Conservation (phyloP, 2,329 filamentous ascomycete species). For the Diaporthe aspalathi region DNA sequence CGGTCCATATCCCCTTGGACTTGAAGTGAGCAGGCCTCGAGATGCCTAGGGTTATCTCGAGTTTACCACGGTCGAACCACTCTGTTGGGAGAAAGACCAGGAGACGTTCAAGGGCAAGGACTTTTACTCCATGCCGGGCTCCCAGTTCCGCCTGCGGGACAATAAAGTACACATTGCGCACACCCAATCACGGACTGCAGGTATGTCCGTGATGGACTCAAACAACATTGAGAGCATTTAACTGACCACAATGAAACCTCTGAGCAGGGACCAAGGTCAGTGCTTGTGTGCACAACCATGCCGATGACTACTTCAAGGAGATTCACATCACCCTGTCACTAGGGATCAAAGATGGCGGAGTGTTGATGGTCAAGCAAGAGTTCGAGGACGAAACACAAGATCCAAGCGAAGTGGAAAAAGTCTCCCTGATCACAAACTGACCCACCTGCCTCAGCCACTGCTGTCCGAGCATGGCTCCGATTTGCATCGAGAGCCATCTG, state of each 20-base stretch:
- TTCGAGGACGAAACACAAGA: not conserved
- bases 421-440: not conserved
- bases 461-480: not conserved
- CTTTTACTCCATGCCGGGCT: slow-evolving; percentile 11
- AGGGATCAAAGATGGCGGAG: not conserved
- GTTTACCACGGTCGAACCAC: not conserved
- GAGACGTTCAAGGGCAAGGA: slow-evolving; percentile 9
- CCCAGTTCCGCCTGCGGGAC: slow-evolving; percentile 2
- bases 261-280: not conserved
- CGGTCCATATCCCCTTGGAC: not conserved
- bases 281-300: not conserved
- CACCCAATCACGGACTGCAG: slow-evolving; percentile 9
- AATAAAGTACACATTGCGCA: not conserved
- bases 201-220: not conserved
- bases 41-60: not conserved
- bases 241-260: not conserved
- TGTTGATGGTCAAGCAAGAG: not conserved
- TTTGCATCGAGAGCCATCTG: not conserved
- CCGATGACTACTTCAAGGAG: not conserved
- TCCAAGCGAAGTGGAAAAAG: not conserved
- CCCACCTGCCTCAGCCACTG: not conserved
- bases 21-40: not conserved
- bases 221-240: not conserved
- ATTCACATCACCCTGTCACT: not conserved
- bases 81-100: not conserved